These are phyloP conservation scores for Pseudogymnoascus sp. DNA, from an alignment of 2,329 filamentous ascomycete genomes.

Conservation along the genomic window DNA sequence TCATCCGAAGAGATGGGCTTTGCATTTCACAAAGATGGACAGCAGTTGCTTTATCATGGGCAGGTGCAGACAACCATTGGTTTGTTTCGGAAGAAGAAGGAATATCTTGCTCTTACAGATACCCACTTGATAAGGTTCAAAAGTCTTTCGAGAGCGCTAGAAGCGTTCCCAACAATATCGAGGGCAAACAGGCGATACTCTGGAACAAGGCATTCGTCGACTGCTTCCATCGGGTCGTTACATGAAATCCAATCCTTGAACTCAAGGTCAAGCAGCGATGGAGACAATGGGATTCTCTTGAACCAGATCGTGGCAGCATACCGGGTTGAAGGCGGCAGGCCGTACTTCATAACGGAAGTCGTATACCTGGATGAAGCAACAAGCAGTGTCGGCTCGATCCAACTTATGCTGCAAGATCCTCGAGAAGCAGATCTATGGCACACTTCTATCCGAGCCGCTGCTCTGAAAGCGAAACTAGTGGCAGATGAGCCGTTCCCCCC, in stretches of 20 bases:
- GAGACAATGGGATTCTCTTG: slow-evolving; percentile 47
- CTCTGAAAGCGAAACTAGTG: slow-evolving; percentile 44
- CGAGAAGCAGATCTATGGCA: slow-evolving; percentile 61
- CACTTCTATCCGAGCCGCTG: slow-evolving; percentile 50
- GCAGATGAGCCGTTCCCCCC: slow-evolving; percentile 46
- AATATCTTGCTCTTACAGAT: slow-evolving; percentile 64
- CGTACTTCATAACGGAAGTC: slow-evolving; percentile 59
- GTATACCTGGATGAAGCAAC: slow-evolving; percentile 59
- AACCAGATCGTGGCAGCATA: slow-evolving; percentile 61
- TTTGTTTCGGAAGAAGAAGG: slow-evolving; percentile 64
- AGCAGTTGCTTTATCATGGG: slow-evolving; percentile 38
- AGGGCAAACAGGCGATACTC: slow-evolving; percentile 30
- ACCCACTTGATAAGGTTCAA: slow-evolving; percentile 61
- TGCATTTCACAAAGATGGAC: slow-evolving; percentile 2
- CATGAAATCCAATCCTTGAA: slow-evolving; percentile 51
- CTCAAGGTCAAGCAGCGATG: slow-evolving; percentile 40
- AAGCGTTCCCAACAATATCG: slow-evolving; percentile 48
- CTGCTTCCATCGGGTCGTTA: slow-evolving; percentile 50
- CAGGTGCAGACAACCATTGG: slow-evolving; percentile 62
- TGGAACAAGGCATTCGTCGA: slow-evolving; percentile 46
- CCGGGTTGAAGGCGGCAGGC: slow-evolving; percentile 57
- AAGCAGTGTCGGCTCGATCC: slow-evolving; percentile 52
- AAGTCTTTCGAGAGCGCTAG: slow-evolving; percentile 55
- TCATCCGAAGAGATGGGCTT: slow-evolving; percentile 2
- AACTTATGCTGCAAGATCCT: slow-evolving; percentile 54